Base-by-base conservation (phyloP, 139 green algal species). In the Coccomyxa sp. region DNA sequence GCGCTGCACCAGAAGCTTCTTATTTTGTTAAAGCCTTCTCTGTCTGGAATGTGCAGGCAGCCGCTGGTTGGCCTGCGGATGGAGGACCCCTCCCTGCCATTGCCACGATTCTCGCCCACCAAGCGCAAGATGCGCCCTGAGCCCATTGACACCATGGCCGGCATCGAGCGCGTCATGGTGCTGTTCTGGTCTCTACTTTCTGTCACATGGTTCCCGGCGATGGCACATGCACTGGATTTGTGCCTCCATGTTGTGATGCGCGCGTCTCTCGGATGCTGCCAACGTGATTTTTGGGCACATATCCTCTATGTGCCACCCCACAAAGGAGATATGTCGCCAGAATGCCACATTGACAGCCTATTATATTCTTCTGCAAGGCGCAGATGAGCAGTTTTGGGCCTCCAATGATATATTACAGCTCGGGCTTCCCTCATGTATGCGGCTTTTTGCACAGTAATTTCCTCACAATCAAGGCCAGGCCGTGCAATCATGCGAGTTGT, bases 1-100 rank as follows among this genome's bases (percentile, higher is more conserved):
- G 38, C 38, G 38, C 38, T 51, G 38, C 38, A 51, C 7, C 38
- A 51, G 38, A 3, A 51, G 38, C 38, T 51, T 11, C 3, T 51
- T 7, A 51, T 11, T 7, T 51, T 3, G 38, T 11, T 51, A 51
- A 51, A 7, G 7, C 7, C 7, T 51, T 7, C 38, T 51, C 38
- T 51, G 38, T 51, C 38, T 51, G 38, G 7, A 51, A 11, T 51
- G 38, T 51, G 3, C 38, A 51, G 38, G 38, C 38, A 51, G 38
- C 38, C 38, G 38, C 38, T 51, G 3, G 38, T 51, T 51, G 63
- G 63, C 18, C 63, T 71, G 63, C 63, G 63, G 18, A 71, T 67
- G n/a, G 77, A 81, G 77, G 77, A 81, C 77, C 38, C 77, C 38
- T 38, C 18, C 16, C 77, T 81, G 77, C 77, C 77, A 21, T 13